These are phyloP conservation scores for Taiwanofungus camphoratus DNA, from an alignment of 1,284 basidiomycete species.

Conservation along the genomic window DNA sequence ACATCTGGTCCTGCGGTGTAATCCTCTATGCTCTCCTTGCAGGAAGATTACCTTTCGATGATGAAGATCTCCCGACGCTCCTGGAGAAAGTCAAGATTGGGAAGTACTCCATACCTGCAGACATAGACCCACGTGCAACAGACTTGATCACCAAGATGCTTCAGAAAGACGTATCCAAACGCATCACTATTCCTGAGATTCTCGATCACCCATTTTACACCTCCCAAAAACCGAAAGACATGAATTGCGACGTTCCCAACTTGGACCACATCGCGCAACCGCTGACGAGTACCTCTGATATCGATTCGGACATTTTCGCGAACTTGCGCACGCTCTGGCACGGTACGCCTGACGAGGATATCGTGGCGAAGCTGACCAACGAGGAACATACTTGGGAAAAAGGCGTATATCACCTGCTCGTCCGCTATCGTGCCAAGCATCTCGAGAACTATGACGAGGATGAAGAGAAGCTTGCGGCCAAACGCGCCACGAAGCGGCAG, in stretches of 20 bases:
- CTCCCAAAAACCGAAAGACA: conserved; percentile 49
- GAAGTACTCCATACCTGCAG: conserved; percentile 76
- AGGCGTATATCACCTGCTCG: conserved; percentile 83
- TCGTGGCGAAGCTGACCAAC: conserved; percentile 62
- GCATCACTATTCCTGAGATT: conserved; percentile 90
- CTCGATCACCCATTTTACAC: conserved; percentile 87
- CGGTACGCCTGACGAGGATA: conserved; percentile 63
- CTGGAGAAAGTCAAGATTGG: conserved; percentile 86
- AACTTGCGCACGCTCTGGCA: conserved; percentile 93
- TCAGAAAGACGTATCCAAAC: conserved; percentile 71
- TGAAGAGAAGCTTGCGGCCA: conserved; percentile 35
- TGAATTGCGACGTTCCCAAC: conserved; percentile 52
- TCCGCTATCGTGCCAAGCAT: conserved; percentile 70
- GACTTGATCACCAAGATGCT: conserved; percentile 89
- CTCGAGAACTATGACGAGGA: conserved; percentile 66
- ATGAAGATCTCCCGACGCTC: conserved; percentile 72
- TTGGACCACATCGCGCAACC: conserved; percentile 66
- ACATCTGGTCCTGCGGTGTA: conserved; percentile 99
- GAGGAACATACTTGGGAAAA: conserved; percentile 85
- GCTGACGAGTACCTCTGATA: conserved; percentile 51
- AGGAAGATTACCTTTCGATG: conserved; percentile 93
- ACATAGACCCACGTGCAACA: conserved; percentile 73
- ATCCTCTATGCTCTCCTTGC: conserved; percentile 90
- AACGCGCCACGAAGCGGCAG: conserved; percentile 25
- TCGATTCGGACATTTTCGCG: conserved; percentile 87